Evolutionary conservation across 768 basidiomycete genomes (phyloP), one percentile per base, ranked within the genome.

Genomic region (Tephrocybe sp.): DNA sequence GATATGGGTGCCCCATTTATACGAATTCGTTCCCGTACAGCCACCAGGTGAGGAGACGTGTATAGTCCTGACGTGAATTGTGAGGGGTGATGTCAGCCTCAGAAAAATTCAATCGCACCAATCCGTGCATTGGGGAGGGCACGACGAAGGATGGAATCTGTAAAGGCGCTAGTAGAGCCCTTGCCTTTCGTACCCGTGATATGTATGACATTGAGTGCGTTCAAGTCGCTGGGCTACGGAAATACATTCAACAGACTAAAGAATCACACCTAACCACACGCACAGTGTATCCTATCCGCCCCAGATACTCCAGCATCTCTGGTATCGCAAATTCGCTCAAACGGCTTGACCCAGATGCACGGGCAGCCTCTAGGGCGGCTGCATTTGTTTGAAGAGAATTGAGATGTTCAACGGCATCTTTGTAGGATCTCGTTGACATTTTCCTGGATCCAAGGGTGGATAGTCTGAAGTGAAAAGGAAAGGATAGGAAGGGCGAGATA

Each of bases 181-280:
- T 99, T 99, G 27, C 95, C 95, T 69, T 99, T 99, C 3, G 97
- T 98, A 3, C 95, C 95, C 8, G 95, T 94, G 57, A 99, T 84
- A 72, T 99, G 95, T 40, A 98, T 81, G 49, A 95, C 92, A 66
- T 97, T 95, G 46, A 99, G 74, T 19, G 71, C 69, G 63, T 97
- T 94, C 36, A 99, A 77, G 55, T 94, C 86, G 49, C 81, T 74
- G 34, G 88, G 79, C 94, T 97, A 59, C 38, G 36, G 50, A 31
- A 8, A 13, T 24, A 49, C 34, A 53, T 45, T 40, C 61, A 55
- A 59, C 24, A 18, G 45, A 55, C 45, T 44, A n/a, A 33, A 18
- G 22, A 23, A 9, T 25, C 46, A 50, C 37, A 15, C n/a, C 29
- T 43, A 24, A 24, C 19, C 50, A 45, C 24, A 62, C 84, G 56